phyloP scores from a whole-genome alignment of 176 grass and related monocot species.

The Elaeis guineensis region DNA sequence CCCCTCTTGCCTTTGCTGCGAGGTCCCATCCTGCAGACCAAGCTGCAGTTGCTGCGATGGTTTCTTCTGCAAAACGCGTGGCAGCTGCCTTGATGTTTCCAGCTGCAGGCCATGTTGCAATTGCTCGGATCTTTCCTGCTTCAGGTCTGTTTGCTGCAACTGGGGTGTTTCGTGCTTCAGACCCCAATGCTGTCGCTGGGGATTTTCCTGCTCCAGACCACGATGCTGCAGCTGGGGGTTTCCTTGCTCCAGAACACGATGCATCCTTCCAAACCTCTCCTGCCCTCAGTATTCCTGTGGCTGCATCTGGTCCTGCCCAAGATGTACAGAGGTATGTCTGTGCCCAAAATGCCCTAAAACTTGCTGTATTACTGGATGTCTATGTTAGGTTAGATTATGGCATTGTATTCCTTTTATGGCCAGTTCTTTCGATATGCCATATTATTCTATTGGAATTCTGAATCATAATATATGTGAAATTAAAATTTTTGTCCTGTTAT shows the following conservation, averaged over 20 bases:
- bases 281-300: slow-evolving; percentile 13
- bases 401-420: no score
- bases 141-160: neutral
- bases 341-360: slow-evolving; percentile 4
- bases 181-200: slow-evolving; percentile 4
- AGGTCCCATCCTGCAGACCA: no score
- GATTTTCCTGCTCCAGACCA: neutral
- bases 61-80: neutral
- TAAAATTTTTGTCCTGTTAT: no score
- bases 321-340: neutral
- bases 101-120: neutral
- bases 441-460: no score
- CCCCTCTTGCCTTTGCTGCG: no score
- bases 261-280: slow-evolving; percentile 4
- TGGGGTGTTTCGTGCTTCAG: no score
- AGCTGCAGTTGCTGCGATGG: neutral
- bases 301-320: slow-evolving; percentile 20
- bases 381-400: neutral
- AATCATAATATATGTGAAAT: no score
- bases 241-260: neutral
- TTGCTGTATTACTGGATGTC: slow-evolving; percentile 3
- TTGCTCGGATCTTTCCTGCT: neutral
- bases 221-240: neutral
- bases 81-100: neutral
- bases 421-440: no score